These are phyloP conservation scores for Bacterosira constricta DNA, from an alignment of 108 stramenopile species.

Conservation along the genomic window DNA sequence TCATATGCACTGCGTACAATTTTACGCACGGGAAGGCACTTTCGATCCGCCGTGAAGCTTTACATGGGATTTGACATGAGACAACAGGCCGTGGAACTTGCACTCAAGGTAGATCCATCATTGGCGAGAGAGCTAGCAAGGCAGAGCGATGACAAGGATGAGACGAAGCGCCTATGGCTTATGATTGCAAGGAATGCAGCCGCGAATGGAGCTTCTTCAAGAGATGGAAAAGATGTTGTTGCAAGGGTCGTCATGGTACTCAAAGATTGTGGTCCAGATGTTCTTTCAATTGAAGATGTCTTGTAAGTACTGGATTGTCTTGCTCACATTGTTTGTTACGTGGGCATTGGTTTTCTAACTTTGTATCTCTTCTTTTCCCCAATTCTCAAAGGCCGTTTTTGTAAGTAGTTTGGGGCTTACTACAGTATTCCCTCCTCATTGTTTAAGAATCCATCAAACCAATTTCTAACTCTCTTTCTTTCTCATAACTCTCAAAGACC, in stretches of 20 bases:
- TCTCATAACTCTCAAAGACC: constrained; percentile 29
- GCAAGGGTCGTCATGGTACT: constrained; percentile 81
- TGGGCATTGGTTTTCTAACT: background rate
- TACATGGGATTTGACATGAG: constrained; percentile 92
- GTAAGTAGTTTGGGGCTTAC: constrained; percentile 32
- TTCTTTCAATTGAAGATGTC: constrained; percentile 91
- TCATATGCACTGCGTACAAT: constrained; percentile 75
- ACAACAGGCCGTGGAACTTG: constrained; percentile 86
- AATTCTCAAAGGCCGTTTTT: constrained; percentile 25
- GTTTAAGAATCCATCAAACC: too few relatives aligned
- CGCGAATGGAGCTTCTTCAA: constrained; percentile 44
- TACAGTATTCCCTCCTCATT: background rate
- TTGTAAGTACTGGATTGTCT: constrained; percentile 63
- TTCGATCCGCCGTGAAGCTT: constrained; percentile 85
- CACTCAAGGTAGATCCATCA: constrained; percentile 81
- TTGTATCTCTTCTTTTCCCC: background rate
- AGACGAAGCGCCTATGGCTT: constrained; percentile 86
- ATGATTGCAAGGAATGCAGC: constrained; percentile 91
- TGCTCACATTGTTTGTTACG: background rate
- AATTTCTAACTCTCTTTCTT: background rate
- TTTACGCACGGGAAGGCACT: constrained; percentile 78
- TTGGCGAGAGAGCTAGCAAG: constrained; percentile 84
- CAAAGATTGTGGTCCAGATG: constrained; percentile 85
- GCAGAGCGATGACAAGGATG: constrained; percentile 74
- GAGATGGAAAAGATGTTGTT: constrained; percentile 80